Evolutionary conservation across 768 basidiomycete species (phyloP), one percentile per base, ranked within the genome.

Genomic region (Lyophyllum semitale): DNA sequence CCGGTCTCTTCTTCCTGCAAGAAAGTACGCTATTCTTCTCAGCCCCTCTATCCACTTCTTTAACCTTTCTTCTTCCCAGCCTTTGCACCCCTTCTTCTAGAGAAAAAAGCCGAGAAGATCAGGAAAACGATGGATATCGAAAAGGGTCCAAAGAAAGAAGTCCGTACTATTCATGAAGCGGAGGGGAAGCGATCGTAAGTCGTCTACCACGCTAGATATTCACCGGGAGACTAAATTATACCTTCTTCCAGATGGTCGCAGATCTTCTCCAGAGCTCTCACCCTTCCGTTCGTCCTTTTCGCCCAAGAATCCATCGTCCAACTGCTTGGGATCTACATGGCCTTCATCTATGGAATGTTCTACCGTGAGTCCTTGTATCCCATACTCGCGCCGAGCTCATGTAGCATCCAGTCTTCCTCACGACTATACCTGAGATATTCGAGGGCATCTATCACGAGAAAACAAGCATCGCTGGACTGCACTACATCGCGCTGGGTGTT

Each of bases 401-500:
- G 5, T 15, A 26, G 6, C 12, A 22, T 11, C 3, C 53, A 90
- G 88, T 89, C 20, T 85, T 86, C 64, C 69, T 90, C 29, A 87
- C 86, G 1, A 87, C 81, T 0, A 80, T 90, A 26, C 83, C 88
- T 0, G 59, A 68, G 0, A 87, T 88, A 41, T 90, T 84, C 60
- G 66, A 73, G 48, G 68, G 71, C 3, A 66, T 77, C 0, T 93
- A 92, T 62, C 68, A 77, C 33, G 69, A 89, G 64, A 56, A 64
- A 0, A 67, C 78, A 8, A 86, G 88, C 4, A 84, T 87, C 46
- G 76, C 82, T 0, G 86, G 88, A 0, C 67, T 91, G 27, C 76
- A 91, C 61, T 94, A 91, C 59, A 73, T 92, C 53, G 80, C 89
- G 0, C 76, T 92, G 5, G 89, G 89, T 0, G 18, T 88, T 1